Percentiles rank a stretch among this genome's conserved stretches.
Conservation (phyloP, 2,329 filamentous ascomycete genomes). For the Fusarium piperis region DNA sequence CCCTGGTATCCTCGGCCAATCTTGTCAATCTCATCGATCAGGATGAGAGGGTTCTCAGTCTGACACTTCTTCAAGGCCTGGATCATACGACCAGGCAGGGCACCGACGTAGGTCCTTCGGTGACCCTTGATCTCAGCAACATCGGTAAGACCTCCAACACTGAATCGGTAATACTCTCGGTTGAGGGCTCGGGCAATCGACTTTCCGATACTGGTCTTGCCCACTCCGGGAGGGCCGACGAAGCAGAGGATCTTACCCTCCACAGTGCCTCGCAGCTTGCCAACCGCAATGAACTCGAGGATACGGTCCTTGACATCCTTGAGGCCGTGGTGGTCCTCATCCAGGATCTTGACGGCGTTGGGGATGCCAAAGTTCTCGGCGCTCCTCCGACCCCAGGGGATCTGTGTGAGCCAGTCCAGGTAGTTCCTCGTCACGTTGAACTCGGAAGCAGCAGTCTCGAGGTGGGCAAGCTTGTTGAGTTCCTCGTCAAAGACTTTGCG, state of each 20-base stretch:
- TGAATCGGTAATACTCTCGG: constrained; percentile 97
- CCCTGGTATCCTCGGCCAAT: constrained; percentile 96
- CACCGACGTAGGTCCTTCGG: constrained; percentile 94
- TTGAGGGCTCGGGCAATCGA: constrained; percentile 95
- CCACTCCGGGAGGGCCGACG: constrained; percentile 95
- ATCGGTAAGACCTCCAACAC: constrained; percentile 94
- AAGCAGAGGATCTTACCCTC: constrained; percentile 99
- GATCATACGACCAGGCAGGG: constrained; percentile 94
- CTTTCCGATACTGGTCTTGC: constrained; percentile 98
- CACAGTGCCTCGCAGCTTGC: constrained; percentile 94
- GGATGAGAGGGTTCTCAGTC: constrained; percentile 94
- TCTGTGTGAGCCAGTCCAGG: constrained; percentile 97
- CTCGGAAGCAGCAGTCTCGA: constrained; percentile 95
- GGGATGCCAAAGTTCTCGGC: constrained; percentile 96
- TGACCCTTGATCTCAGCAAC: constrained; percentile 99
- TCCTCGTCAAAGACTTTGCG: constrained; percentile 99
- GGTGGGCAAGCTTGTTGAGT: constrained; percentile 93
- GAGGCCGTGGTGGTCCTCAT: constrained; percentile 95
- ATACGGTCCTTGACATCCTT: constrained; percentile 99
- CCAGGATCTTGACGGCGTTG: constrained; percentile 88
- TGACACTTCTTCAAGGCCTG: constrained; percentile 99
- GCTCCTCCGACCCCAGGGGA: constrained; percentile 95
- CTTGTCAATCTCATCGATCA: constrained; percentile 99
- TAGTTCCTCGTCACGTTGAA: constrained; percentile 99
- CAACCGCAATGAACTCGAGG: constrained; percentile 96